Base-by-base conservation (phyloP, 495 filamentous ascomycete genomes). In the Penicillium canescens region DNA sequence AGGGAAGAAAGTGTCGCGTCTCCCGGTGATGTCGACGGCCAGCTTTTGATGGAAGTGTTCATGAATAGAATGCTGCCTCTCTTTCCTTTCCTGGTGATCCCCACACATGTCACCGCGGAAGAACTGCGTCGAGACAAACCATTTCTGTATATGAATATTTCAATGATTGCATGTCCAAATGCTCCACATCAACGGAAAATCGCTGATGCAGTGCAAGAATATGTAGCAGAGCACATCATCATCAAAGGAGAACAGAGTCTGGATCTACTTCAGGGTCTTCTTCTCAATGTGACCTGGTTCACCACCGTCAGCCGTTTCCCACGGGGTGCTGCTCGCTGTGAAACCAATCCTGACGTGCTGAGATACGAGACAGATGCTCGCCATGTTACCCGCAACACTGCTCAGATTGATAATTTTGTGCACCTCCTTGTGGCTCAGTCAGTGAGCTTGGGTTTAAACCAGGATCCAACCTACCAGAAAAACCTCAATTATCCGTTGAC, bases 231-330 rank as follows among this genome's bases (percentile, higher is more conserved):
- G 3, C 66, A 68, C 24, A 62, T 72, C 14, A 56, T 77, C 16
- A 44, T 72, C 11, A 55, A 57, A n/a, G 67, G 66, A 4, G 55
- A 69, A 39, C 68, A 66, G 34, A 72, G 57, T 16, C 34, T 77
- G 14, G 74, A 76, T 56, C 62, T 69, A 24, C 50, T 77, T 4
- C 71, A 73, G 50, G 74, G 74, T 18, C 61, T 77, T 3, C 61
- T 77, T 21, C 51, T 75, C 16, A 69, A 73, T 50, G 54, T 75
- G 42, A 66, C 68, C 20, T 77, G 74, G 74, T 72, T 60, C 47
- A 58, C 62, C 13, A 38, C 55, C 4, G 33, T 61, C 36, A 49
- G 50, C 35, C 57, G 54, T 21, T n/a, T 26, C 4, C 56, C 41
- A 20, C 23, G 13, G 8, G 8, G 8, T 10, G 1, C 33, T n/a